Evolutionary conservation across 2,329 filamentous ascomycete species (phyloP), one percentile per base, ranked within the genome.

Genomic region (Calonectria pteridis): DNA sequence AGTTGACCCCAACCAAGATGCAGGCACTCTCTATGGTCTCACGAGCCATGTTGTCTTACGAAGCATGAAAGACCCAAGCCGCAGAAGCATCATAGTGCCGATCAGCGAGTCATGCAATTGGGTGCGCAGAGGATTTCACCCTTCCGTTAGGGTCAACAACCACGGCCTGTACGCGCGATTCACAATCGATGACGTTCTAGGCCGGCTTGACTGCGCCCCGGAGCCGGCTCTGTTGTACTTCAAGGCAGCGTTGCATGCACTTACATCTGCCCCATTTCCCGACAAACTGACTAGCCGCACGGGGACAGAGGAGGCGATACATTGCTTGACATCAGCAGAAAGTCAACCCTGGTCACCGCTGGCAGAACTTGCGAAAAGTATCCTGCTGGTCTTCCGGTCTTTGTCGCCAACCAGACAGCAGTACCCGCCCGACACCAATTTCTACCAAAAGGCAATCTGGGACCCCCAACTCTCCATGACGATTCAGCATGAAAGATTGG

Each of bases 221-320:
- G 91, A 93, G 72, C 89, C 89, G 0, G 81, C 81, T 0, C 81
- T 91, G 1, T 82, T 91, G 0, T 92, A 91, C 70, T 85, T 83
- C 0, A 93, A 92, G 75, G 91, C 91, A 0, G 82, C 87, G 7
- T 80, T 91, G 1, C 92, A 94, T 76, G 92, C 91, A 0, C 84
- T 86, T 13, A 94, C 92, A 0, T 92, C 91, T 0, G 89, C 88
- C 46, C 75, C 87, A 0, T 51, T 93, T 0, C 87, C 90, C 0
- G 93, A 94, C 76, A 84, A 86, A 0, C 83, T 94, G 1, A 93
- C 91, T 0, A 84, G 86, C 0, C 85, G 88, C 0, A 93, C 91
- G 16, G 67, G 67, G 1, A 69, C 53, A 35, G 67, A 69, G 5
- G 67, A 69, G n/a, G 40, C 67, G 0, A 50, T 69, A 4, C 53